Conservation (phyloP, 2,329 filamentous ascomycete species). For the Botrytis hyacinthi region DNA sequence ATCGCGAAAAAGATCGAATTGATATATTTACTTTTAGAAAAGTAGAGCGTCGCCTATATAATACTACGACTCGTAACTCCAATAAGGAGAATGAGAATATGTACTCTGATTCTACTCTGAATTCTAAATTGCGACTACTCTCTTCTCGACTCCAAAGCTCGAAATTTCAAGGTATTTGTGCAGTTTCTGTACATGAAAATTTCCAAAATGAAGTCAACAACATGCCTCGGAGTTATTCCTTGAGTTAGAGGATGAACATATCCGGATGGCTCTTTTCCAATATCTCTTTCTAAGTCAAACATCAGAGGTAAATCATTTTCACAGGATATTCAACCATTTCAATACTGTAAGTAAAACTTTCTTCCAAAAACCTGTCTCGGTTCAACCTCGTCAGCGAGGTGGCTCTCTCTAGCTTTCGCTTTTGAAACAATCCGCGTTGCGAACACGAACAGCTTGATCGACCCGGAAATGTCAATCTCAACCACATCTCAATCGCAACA, state of each 20-base stretch:
- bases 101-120: neutral
- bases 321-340: neutral
- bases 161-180: neutral
- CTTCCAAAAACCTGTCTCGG: neutral
- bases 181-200: neutral
- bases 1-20: neutral
- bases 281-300: neutral
- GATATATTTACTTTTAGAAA: neutral
- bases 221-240: neutral
- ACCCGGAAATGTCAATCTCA: neutral
- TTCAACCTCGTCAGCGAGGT: neutral
- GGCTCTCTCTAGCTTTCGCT: neutral
- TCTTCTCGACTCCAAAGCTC: neutral
- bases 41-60: no score
- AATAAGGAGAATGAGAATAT: neutral
- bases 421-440: constrained; percentile 18
- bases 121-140: neutral
- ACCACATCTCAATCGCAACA: neutral
- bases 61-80: neutral
- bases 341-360: constrained; percentile 7
- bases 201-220: neutral
- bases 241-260: neutral
- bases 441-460: neutral
- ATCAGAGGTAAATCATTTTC: neutral
- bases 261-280: neutral